These are phyloP conservation scores for Tetracladium setigerum DNA, from an alignment of 495 filamentous ascomycete species.

Conservation along the genomic window DNA sequence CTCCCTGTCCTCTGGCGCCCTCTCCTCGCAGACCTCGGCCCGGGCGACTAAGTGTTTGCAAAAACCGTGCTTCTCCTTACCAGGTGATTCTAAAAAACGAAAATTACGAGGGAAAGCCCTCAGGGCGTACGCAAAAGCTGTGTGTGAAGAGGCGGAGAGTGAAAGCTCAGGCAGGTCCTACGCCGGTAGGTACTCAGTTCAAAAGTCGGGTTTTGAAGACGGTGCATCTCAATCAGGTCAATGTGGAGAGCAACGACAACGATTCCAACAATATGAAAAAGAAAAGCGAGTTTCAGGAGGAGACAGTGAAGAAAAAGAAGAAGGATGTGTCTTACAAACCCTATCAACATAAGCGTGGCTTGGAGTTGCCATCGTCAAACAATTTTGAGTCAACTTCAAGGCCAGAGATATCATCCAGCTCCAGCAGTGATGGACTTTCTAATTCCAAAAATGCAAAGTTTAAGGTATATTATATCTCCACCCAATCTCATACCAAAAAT, in stretches of 20 bases:
- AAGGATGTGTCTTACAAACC: constrained; percentile 9
- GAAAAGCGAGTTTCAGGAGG: constrained; percentile 20
- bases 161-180: constrained; percentile 18
- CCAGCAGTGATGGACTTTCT: constrained; percentile 1
- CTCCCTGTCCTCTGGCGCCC: constrained; percentile 30
- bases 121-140: constrained; percentile 34
- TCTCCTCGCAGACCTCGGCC: constrained; percentile 30
- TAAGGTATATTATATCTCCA: neutral
- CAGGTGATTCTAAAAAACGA: constrained; percentile 36
- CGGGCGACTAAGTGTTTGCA: constrained; percentile 22
- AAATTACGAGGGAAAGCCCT: constrained; percentile 34
- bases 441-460: neutral
- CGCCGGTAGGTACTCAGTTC: constrained; percentile 27
- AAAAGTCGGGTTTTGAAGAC: constrained; percentile 42
- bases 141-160: constrained; percentile 26
- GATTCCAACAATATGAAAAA: constrained; percentile 14
- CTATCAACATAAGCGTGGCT: constrained; percentile 16
- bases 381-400: neutral
- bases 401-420: neutral
- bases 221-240: constrained; percentile 33
- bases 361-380: constrained; percentile 7
- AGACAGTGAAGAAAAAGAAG: constrained; percentile 19
- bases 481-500: neutral
- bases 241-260: constrained; percentile 14
- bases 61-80: constrained; percentile 43